Percentiles rank a stretch among this genome's conserved stretches.
Conservation (phyloP, 768 basidiomycete genomes). For the Agaricus sinodeliciosus region DNA sequence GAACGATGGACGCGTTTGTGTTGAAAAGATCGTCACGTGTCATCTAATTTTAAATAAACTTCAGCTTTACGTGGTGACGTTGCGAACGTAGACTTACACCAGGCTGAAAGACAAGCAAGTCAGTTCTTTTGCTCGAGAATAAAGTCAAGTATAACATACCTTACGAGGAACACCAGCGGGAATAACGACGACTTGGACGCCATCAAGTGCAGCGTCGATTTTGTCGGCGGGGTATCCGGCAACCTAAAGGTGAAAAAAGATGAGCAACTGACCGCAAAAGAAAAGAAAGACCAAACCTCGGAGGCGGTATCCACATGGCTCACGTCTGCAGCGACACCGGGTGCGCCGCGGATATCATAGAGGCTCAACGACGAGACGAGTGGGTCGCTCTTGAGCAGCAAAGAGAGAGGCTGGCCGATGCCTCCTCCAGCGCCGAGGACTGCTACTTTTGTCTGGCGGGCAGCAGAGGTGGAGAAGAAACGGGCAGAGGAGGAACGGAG, state of each 20-base stretch:
- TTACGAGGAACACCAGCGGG: constrained; percentile 99
- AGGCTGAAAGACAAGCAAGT: constrained; percentile 44
- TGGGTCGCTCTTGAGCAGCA: constrained; percentile 91
- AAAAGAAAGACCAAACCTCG: constrained; percentile 44
- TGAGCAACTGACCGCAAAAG: not conserved
- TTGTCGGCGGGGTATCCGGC: constrained; percentile 78
- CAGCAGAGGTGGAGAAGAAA: constrained; percentile 72
- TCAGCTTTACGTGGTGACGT: not conserved
- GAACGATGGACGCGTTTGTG: constrained; percentile 96
- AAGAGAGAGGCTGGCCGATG: constrained; percentile 94
- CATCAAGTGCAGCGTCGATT: constrained; percentile 85
- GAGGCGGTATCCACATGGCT: constrained; percentile 87
- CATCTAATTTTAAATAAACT: constrained; percentile 47
- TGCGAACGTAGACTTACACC: constrained; percentile 53
- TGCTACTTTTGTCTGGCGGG: constrained; percentile 80
- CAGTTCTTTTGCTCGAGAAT: constrained; percentile 11
- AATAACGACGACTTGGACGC: constrained; percentile 89
- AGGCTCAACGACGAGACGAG: constrained; percentile 79
- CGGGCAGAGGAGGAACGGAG: constrained; percentile 44
- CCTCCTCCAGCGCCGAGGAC: constrained; percentile 98
- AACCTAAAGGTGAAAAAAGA: constrained; percentile 40
- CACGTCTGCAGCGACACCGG: constrained; percentile 96
- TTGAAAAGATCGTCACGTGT: constrained; percentile 97
- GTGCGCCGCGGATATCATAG: constrained; percentile 93
- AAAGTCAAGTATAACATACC: constrained; percentile 37